Evolutionary conservation across 306 rosid genomes (phyloP), one percentile per base, ranked within the genome.

Genomic region (Crotalaria pallida): DNA sequence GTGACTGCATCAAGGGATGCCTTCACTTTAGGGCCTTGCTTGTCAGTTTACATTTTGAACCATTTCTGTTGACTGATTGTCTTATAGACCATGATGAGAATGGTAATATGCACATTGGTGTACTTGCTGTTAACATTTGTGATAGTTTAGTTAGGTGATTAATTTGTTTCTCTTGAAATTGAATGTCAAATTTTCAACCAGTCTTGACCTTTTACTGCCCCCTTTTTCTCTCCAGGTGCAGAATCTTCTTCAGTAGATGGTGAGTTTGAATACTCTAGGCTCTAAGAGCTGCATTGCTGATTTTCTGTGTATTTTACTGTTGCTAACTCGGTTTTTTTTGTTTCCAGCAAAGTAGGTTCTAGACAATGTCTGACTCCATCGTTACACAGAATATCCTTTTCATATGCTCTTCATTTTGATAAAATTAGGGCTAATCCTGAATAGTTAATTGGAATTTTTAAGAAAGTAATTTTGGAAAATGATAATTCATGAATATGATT

Each of bases 221-320:
- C 7, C 33, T 57, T 69, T 69, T 31, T 34, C 36, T 56, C 40
- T 73, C 48, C 88, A 94, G 99, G 99, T 94, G 84, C 97, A 91
- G 77, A 89, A 88, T 82, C 97, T 94, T 83, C 97, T 93, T 79
- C 96, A 93, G 69, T 96, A 93, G 76, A 90, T 93, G 98, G 98
- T 93, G 85, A 90, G 98, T n/a, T 79, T 80, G 18, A 71, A 55
- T 67, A 24, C 26, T 60, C 21, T 76, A 10, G 64, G 49, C 33
- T 60, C 45, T 22, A 34, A n/a, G 49, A 69, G 73, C 33, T 73
- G 55, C 50, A 60, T 59, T 71, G 74, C 17, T 75, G 65, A 47
- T 59, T 59, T 58, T 12, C 27, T 57, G 47, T 71, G 41, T 58
- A 59, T 66, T 24, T 21, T 21, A 29, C 60, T 58, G 22, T 34